These are phyloP conservation scores for Lachancea dasiensis DNA, from an alignment of 805 yeast genomes.

Conservation along the genomic window DNA sequence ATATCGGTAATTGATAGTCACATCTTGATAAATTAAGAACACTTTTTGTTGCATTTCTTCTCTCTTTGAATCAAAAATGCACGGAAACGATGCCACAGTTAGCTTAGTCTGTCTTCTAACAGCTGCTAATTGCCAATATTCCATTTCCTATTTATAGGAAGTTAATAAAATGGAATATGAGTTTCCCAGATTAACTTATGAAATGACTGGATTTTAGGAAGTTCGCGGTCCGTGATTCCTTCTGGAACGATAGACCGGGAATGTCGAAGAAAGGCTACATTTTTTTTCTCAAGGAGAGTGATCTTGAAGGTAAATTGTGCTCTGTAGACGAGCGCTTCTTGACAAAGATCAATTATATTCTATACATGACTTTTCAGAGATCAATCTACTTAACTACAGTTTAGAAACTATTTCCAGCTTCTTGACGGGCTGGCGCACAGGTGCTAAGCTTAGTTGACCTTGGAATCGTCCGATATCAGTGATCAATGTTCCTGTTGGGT, in stretches of 20 bases:
- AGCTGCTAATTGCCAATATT: constrained; percentile 36
- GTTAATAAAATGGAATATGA: constrained; percentile 24
- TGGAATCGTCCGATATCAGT: constrained; percentile 50
- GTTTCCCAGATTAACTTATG: constrained; percentile 33
- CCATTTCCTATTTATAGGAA: constrained; percentile 19
- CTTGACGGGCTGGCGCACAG: constrained; percentile 53
- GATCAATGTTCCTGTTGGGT: constrained; percentile 46
- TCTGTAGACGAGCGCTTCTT: background rate
- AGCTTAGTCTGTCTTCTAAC: constrained; percentile 31
- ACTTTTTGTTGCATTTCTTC: constrained; percentile 4
- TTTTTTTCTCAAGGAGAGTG: constrained; percentile 1
- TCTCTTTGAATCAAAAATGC: constrained; percentile 30
- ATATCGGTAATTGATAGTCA: no score
- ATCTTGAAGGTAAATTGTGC: no score
- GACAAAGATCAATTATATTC: no score
- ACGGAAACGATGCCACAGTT: constrained; percentile 38
- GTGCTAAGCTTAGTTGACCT: constrained; percentile 45
- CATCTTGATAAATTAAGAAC: no score
- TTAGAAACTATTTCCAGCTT: constrained; percentile 22
- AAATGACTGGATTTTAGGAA: constrained; percentile 33
- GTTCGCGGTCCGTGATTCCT: constrained; percentile 33
- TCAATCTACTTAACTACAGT: no score
- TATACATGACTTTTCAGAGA: no score
- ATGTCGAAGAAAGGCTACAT: constrained; percentile 37
- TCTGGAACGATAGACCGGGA: constrained; percentile 31